Evolutionary conservation across 2,329 filamentous ascomycete genomes (phyloP).

Genomic region (Colletotrichum abscissum): DNA sequence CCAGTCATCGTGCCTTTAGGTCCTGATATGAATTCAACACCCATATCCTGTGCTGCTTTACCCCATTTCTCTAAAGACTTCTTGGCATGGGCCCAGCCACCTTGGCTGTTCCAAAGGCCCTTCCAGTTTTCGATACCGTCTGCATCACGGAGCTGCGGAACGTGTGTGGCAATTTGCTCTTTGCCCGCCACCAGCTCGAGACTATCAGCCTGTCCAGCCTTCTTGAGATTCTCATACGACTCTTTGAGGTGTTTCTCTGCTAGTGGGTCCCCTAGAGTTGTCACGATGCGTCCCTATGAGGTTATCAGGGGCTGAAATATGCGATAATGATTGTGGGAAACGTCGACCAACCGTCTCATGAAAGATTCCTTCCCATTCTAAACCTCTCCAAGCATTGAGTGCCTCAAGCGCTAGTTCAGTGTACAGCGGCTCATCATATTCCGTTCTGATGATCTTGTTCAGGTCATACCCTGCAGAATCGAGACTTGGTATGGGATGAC

Average conservation of each 20-base stretch:
- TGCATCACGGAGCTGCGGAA: conserved; percentile 20
- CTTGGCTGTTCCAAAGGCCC: conserved; percentile 31
- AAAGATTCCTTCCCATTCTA: conserved; percentile 31
- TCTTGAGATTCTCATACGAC: conserved; percentile 28
- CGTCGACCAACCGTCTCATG: conserved; percentile 31
- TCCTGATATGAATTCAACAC: conserved; percentile 17
- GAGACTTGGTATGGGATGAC: conserved; percentile 23
- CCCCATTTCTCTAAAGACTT: conserved; percentile 25
- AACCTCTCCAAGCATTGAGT: conserved; percentile 31
- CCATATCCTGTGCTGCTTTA: not conserved
- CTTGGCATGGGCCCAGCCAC: conserved; percentile 23
- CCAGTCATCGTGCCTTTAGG: conserved; percentile 22
- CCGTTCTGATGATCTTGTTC: conserved; percentile 31
- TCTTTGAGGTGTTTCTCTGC: conserved; percentile 32
- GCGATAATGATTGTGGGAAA: not conserved
- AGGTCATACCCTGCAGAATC: conserved; percentile 36
- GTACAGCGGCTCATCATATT: conserved; percentile 31
- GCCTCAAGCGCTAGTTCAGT: conserved; percentile 16
- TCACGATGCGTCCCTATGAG: conserved; percentile 32
- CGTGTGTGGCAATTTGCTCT: conserved; percentile 23
- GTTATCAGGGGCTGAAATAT: not conserved
- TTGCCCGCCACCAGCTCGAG: conserved; percentile 22
- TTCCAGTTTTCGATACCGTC: conserved; percentile 27
- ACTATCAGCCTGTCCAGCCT: conserved; percentile 1
- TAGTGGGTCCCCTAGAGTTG: conserved; percentile 21